Evolutionary conservation across 2,329 filamentous ascomycete species (phyloP), one percentile per base, ranked within the genome.

Genomic region (Neonectria magnoliae): DNA sequence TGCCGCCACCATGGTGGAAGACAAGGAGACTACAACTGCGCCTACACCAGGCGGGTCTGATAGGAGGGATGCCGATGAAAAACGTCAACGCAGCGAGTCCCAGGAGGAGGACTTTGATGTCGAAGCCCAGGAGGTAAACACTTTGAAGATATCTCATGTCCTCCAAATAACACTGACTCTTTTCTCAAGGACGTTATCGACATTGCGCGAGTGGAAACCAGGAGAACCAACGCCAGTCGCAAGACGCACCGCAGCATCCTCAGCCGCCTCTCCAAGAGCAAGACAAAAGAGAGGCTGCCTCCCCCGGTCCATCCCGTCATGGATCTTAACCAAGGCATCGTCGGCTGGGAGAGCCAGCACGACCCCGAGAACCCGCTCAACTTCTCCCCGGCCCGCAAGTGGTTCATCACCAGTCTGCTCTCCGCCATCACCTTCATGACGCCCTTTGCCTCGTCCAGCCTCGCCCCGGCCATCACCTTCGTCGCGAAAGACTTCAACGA

Each of bases 341-440:
- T 90, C 18, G 88, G 87, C 38, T 90, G 88, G 88, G 87, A 90
- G 4, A 75, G 81, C 41, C 84, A 87, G 71, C 81, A 85, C 58
- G 88, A 90, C 71, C 86, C 86, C 0, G 77, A 79, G 3, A 86
- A 87, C 76, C 88, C 88, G 2, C 81, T 88, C 69, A 90, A 90
- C 75, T 89, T 90, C 79, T 68, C 83, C 2, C 72, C 69, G 7
- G 74, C 75, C 18, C 85, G 83, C 69, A 90, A 90, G 78, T 90
- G 88, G 88, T 75, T 83, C 18, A 83, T 86, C 38, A 84, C 86
- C 7, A 75, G 82, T 52, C 82, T 87, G 18, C 82, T 91, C 20
- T 84, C 87, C 0, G 78, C 81, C 66, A 90, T 90, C 73, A 90
- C 88, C 9, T 85, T 91, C 68, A 86, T 91, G 72, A 90, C 88